Evolutionary conservation across 1,284 basidiomycete genomes (phyloP), one percentile per base, ranked within the genome.

Genomic region (Fomitopsis schrenkii): DNA sequence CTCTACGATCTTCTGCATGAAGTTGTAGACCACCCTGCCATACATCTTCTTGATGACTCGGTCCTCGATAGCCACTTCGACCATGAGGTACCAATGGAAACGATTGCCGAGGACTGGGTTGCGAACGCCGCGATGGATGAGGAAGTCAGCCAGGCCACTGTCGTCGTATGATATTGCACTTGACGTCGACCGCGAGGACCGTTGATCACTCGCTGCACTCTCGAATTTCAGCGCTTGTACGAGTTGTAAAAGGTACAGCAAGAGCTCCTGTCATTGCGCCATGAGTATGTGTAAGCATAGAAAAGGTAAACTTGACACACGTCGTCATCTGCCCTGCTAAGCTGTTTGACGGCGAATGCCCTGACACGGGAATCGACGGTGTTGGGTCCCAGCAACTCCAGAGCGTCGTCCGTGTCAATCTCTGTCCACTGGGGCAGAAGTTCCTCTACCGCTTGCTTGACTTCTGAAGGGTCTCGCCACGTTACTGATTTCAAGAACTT

Each of bases 401-500:
- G 80, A 2, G 97, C 97, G 73, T 99, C 97, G 67, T 98, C 96
- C 17, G 94, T 93, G 63, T 96, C 97, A 22, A 98, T 93, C 69
- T 98, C 95, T 2, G 93, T 95, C 97, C 97, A 99, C 73, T 96
- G 89, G 0, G 97, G 97, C 35, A 99, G 75, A 5, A 99, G 76
- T 64, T 97, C 94, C 72, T 99, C 97, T 2, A 98, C 96, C 0
- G 97, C 97, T 73, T 99, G 97, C 71, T 97, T 95, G 10, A 97
- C 95, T 76, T 99, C 97, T 2, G 93, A 92, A 0, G 91, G 85
- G 72, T 99, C 97, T 46, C 93, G 84, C 97, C 97, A 99, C 9
- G 95, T 95, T 33, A 99, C 97, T 35, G 95, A 96, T 76, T 97
- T 98, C 62, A 99, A 82, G 77, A 99, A 99, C 75, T 99, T 99